Evolutionary conservation across 2,329 filamentous ascomycete genomes (phyloP).

Genomic region (Cercospora citrullina): DNA sequence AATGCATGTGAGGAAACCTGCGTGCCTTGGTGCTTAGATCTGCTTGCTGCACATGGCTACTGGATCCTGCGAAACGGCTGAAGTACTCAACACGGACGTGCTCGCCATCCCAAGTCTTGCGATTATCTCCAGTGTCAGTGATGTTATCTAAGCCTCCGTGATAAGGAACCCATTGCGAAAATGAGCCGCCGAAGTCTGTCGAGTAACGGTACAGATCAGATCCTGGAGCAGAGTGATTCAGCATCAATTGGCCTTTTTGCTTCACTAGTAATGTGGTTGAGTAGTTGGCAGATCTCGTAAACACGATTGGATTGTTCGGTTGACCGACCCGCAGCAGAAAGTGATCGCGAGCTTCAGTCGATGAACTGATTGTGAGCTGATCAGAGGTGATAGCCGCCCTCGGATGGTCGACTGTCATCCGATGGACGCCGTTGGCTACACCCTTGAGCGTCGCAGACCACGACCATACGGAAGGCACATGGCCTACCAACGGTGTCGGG

Average conservation of each 20-base stretch:
- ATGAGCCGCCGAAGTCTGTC: slow-evolving; percentile 59
- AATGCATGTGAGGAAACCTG: slow-evolving; percentile 62
- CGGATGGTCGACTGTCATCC: slow-evolving; percentile 57
- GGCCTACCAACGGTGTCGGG: slow-evolving; percentile 38
- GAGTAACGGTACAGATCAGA: slow-evolving; percentile 63
- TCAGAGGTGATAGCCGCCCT: slow-evolving; percentile 39
- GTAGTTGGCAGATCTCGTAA: slow-evolving; percentile 57
- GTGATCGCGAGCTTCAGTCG: slow-evolving; percentile 55
- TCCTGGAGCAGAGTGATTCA: slow-evolving; percentile 57
- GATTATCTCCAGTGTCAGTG: slow-evolving; percentile 47
- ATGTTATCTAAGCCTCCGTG: slow-evolving; percentile 51
- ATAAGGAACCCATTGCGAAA: slow-evolving; percentile 59
- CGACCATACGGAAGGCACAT: slow-evolving; percentile 55
- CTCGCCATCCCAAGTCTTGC: slow-evolving; percentile 60
- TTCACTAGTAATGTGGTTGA: slow-evolving; percentile 42
- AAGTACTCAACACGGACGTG: slow-evolving; percentile 64
- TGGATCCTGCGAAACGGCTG: slow-evolving; percentile 58
- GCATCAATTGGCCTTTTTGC: slow-evolving; percentile 8
- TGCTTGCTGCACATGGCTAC: slow-evolving; percentile 59
- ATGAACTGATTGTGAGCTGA: slow-evolving; percentile 38
- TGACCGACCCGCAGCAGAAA: slow-evolving; percentile 61
- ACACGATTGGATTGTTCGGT: slow-evolving; percentile 59
- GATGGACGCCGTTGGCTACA: slow-evolving; percentile 61
- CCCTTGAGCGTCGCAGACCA: slow-evolving; percentile 55
- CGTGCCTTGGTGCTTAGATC: slow-evolving; percentile 49